These are phyloP conservation scores for Brettanomyces custersianus DNA, from an alignment of 805 yeast species.

Conservation along the genomic window DNA sequence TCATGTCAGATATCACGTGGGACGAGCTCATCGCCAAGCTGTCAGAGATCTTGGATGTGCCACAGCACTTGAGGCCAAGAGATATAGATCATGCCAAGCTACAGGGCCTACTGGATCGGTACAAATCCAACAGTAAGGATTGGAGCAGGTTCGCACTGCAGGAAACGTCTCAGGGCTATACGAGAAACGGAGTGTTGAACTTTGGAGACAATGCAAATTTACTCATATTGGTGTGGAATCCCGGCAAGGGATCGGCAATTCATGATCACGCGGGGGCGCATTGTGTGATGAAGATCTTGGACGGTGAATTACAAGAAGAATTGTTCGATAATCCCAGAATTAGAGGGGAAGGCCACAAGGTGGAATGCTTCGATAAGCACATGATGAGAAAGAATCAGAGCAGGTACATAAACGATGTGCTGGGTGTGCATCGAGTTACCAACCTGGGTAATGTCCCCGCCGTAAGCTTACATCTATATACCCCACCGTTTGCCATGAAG, in stretches of 20 bases:
- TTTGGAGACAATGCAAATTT: conserved; percentile 65
- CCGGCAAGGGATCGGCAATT: conserved; percentile 52
- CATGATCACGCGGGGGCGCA: conserved; percentile 76
- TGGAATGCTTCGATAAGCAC: conserved; percentile 8
- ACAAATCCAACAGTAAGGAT: conserved; percentile 38
- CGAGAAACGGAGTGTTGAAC: conserved; percentile 67
- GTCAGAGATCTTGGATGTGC: conserved; percentile 25
- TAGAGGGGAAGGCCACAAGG: conserved; percentile 4
- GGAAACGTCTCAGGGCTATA: conserved; percentile 43
- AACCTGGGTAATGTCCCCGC: conserved; percentile 39
- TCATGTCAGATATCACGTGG: too few relatives aligned
- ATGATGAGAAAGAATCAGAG: conserved; percentile 33
- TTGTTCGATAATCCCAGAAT: conserved; percentile 40
- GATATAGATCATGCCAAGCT: conserved; percentile 47
- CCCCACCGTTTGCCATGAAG: conserved; percentile 67
- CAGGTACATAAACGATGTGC: conserved; percentile 54
- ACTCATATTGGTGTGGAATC: conserved; percentile 62
- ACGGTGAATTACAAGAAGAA: conserved; percentile 50
- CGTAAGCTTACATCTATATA: conserved; percentile 61
- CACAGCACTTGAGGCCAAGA: conserved; percentile 22
- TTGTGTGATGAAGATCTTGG: conserved; percentile 62
- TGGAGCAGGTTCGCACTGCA: conserved; percentile 52
- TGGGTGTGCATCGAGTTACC: conserved; percentile 58
- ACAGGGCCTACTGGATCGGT: conserved; percentile 36
- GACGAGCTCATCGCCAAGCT: conserved; percentile 25